Evolutionary conservation across 352 stramenopile species (phyloP).

Genomic region (Phytophthora hybrid): DNA sequence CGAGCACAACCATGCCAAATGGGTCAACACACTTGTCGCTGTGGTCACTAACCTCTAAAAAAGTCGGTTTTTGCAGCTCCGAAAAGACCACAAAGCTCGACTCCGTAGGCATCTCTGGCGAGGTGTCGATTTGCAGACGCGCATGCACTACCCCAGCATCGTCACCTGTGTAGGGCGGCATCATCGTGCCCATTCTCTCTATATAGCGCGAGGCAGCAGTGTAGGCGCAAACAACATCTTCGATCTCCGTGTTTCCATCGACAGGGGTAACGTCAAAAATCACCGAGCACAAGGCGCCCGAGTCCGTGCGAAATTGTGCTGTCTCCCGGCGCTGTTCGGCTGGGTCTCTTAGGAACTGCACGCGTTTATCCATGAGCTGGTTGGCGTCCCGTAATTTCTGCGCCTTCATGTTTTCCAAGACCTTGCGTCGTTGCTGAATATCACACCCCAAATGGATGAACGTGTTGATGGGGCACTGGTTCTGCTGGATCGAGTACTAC

Average conservation of each 20-base stretch:
- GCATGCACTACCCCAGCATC: conserved; percentile 35
- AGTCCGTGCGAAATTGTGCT: conserved; percentile 40
- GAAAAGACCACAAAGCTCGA: conserved; percentile 49
- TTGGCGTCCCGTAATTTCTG: conserved; percentile 58
- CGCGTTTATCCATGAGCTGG: conserved; percentile 55
- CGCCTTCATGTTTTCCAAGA: conserved; percentile 52
- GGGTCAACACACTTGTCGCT: conserved; percentile 9
- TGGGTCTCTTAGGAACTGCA: conserved; percentile 51
- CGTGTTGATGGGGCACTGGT: conserved; percentile 50
- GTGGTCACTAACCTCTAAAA: not conserved
- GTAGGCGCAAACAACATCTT: conserved; percentile 26
- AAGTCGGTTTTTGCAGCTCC: conserved; percentile 26
- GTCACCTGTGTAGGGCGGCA: conserved; percentile 29
- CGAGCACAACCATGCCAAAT: conserved; percentile 34
- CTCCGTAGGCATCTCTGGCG: conserved; percentile 40
- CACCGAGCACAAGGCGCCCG: conserved; percentile 42
- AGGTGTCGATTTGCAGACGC: conserved; percentile 34
- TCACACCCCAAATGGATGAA: conserved; percentile 57
- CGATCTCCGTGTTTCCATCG: conserved; percentile 20
- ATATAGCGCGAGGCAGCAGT: conserved; percentile 19
- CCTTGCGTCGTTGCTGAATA: conserved; percentile 39
- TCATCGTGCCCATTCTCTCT: conserved; percentile 20
- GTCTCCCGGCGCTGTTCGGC: conserved; percentile 36
- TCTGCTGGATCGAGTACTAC: conserved; percentile 41
- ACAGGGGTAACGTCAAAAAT: conserved; percentile 44